Base-by-base conservation (phyloP, 208 protist genomes). In the Acanthamoeba rhysodes region DNA sequence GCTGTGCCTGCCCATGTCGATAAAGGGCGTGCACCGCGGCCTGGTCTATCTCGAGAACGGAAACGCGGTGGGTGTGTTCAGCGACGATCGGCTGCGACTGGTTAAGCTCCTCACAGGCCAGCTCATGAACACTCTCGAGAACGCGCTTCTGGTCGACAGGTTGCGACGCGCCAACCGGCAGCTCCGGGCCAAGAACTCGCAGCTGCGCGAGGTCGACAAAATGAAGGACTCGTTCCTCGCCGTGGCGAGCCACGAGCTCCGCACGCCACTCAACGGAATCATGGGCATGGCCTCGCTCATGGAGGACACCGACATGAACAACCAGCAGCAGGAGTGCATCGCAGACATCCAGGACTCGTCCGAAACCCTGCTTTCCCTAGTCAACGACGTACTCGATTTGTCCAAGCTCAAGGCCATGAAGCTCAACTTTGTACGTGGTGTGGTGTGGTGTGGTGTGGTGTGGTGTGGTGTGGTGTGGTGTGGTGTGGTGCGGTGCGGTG, bases 231-330 rank as follows among this genome's bases (percentile, higher is more conserved):
- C 53, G 29, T 94, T 94, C 41, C 91, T 94, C 9, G 72, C 64
- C 48, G 57, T 70, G 74, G 95, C 95, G 55, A 95, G 88, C 41
- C 96, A 96, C 45, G 96, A 96, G 84, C 94, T 96, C 27, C 50
- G 96, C 22, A 96, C 96, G n/a, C 96, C 96, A 7, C 64, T 96
- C 27, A 96, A 95, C 72, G 96, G 96, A 29, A 74, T 96, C n/a
- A 96, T 96, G 45, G 96, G 96, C 82, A 96, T 96, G 94, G 91
- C 85, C 18, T 92, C 94, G 0, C 82, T 95, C 12, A 57, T 96
- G 16, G 34, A 78, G 12, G 94, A 96, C 55, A 96, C 96, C 18
- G 50, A 70, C 24, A 57, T 94, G 91, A 94, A 41, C 70, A 18
- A 12, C 16, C 37, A 62, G 32, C 91, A 94, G 57, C 27, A 16